These are phyloP conservation scores for Emericellopsis cladophorae DNA, from an alignment of 2,329 filamentous ascomycete species.

Conservation along the genomic window DNA sequence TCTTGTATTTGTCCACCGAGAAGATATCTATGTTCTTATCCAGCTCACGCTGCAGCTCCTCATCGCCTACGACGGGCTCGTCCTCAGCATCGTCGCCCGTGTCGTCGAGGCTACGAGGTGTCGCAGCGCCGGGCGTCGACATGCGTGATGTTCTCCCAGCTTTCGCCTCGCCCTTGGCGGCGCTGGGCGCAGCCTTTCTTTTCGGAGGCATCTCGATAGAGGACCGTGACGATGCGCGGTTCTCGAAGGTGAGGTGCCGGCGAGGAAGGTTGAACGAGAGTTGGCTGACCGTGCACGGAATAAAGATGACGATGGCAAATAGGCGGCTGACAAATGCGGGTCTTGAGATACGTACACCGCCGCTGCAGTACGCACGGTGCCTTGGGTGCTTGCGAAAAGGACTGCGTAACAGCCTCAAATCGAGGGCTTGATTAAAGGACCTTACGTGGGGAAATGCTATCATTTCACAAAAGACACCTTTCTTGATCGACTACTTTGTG, in stretches of 20 bases:
- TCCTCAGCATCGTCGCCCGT: constrained; percentile 32
- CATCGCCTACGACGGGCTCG: constrained; percentile 27
- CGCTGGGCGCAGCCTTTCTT: constrained; percentile 45
- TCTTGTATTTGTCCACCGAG: constrained; percentile 38
- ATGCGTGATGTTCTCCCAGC: constrained; percentile 41
- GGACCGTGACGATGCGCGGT: not conserved
- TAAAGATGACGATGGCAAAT: not conserved
- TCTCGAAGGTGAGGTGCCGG: not conserved
- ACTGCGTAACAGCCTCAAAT: no score
- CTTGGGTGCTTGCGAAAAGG: no score
- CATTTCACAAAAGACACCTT: not conserved
- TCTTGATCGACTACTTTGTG: not conserved
- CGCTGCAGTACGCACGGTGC: no score
- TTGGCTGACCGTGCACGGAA: not conserved
- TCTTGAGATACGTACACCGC: no score
- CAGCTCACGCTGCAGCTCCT: constrained; percentile 38
- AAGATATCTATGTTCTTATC: constrained; percentile 49
- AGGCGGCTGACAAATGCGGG: not conserved
- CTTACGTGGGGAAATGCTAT: no score
- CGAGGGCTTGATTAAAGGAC: no score
- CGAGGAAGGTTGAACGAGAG: not conserved
- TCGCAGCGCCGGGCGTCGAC: constrained; percentile 48
- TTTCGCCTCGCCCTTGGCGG: constrained; percentile 36
- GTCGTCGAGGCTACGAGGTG: constrained; percentile 45
- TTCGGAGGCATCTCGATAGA: constrained; percentile 50